Percentiles rank a stretch among this genome's conserved stretches.
These are phyloP conservation scores for Cucumis melo DNA, from an alignment of 306 rosid genomes.

Conservation along the genomic window DNA sequence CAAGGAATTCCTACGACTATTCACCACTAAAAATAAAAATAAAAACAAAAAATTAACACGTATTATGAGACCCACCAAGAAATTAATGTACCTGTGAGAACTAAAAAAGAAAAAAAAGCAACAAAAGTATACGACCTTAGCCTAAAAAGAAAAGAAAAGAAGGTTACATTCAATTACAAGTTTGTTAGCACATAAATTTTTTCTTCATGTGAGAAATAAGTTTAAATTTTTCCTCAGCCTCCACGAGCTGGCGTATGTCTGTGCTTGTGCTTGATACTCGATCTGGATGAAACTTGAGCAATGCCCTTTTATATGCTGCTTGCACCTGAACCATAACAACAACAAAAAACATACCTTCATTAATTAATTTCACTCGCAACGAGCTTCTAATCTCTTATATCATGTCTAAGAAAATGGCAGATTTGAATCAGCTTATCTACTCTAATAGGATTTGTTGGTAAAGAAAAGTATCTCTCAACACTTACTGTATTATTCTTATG, in stretches of 20 bases:
- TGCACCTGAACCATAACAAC: constrained; percentile 36
- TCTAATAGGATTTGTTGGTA: neutral
- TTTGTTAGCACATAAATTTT: constrained; percentile 9
- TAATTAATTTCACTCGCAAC: neutral
- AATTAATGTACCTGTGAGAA: neutral
- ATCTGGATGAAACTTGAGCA: constrained; percentile 79
- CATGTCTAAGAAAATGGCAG: neutral
- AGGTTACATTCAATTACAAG: neutral
- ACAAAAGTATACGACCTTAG: neutral
- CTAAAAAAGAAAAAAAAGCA: neutral
- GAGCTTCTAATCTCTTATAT: neutral
- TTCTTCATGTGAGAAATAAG: constrained; percentile 78
- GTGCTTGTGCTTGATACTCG: constrained; percentile 62
- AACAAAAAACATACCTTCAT: neutral
- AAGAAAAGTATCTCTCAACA: neutral
- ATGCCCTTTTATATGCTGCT: constrained; percentile 66
- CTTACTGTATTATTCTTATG: too few relatives aligned
- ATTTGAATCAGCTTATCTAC: neutral
- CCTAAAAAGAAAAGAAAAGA: neutral
- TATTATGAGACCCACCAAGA: neutral
- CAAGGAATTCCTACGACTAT: neutral
- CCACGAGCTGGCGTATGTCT: constrained; percentile 65
- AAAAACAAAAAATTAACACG: neutral
- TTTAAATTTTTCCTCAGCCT: constrained; percentile 86
- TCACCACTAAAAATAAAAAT: neutral